Evolutionary conservation across 306 rosid species (phyloP).

Genomic region (Lathyrus tuberosus): DNA sequence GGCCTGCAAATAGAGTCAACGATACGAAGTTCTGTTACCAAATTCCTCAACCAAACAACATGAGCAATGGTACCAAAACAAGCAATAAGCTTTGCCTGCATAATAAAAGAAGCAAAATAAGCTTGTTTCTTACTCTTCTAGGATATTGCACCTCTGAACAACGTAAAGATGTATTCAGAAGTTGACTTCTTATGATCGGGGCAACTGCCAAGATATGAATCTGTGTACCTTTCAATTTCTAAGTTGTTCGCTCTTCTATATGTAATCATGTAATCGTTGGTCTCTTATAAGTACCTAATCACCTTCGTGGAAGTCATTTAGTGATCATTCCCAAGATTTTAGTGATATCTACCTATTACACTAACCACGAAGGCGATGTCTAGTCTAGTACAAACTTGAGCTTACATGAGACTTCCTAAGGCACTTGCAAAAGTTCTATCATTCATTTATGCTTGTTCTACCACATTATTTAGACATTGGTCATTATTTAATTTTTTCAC

Average conservation of each 20-base stretch:
- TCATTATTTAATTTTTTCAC: too few relatives aligned
- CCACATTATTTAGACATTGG: too few relatives aligned
- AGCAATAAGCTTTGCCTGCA: background rate
- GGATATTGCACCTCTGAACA: background rate
- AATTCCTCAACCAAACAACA: background rate
- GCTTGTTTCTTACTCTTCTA: background rate
- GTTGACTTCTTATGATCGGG: background rate
- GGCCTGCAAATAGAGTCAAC: too few relatives aligned
- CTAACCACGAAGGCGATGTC: background rate
- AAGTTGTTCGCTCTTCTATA: background rate
- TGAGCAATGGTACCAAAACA: too few relatives aligned
- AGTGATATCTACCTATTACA: too few relatives aligned
- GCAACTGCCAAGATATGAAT: too few relatives aligned
- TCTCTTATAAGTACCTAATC: background rate
- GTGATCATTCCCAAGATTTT: too few relatives aligned
- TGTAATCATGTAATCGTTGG: background rate
- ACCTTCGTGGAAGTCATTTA: too few relatives aligned
- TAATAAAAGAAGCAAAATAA: too few relatives aligned
- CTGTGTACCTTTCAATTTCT: too few relatives aligned
- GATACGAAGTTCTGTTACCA: background rate
- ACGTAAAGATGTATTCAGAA: background rate
- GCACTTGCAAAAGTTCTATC: background rate
- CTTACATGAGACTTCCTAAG: background rate
- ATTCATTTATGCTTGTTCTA: too few relatives aligned
- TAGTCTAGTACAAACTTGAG: background rate